Conservation (phyloP, 1,139 yeast species). For the Candida sp. region DNA sequence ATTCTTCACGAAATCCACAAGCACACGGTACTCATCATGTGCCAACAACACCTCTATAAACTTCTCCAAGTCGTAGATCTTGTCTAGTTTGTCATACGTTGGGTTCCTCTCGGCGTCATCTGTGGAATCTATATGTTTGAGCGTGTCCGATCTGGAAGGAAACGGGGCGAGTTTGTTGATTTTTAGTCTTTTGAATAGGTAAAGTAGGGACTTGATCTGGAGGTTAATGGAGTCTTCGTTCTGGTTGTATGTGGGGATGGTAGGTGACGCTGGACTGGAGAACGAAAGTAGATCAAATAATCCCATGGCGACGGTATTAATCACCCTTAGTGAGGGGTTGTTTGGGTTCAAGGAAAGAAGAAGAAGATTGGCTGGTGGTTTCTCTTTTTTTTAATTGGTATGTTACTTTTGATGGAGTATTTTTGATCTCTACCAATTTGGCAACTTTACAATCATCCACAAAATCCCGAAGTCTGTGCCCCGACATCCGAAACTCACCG, state of each 20-base stretch:
- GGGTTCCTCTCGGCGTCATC: conserved; percentile 2
- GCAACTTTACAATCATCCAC: not conserved
- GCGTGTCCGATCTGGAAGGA: conserved; percentile 22
- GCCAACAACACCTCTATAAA: conserved; percentile 43
- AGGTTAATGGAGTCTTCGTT: conserved; percentile 59
- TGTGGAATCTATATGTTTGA: conserved; percentile 19
- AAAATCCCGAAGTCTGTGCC: no score
- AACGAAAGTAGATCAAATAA: conserved; percentile 7
- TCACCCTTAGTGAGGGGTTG: not conserved
- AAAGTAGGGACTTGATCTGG: conserved; percentile 59
- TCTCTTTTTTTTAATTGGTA: not conserved
- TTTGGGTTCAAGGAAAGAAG: no score
- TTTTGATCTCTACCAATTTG: conserved; percentile 1
- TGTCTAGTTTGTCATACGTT: conserved; percentile 45
- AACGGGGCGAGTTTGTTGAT: conserved; percentile 50
- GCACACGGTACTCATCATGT: conserved; percentile 61
- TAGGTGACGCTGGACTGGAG: not conserved
- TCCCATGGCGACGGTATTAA: conserved; percentile 2
- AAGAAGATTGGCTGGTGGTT: not conserved
- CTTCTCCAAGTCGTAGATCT: conserved; percentile 49
- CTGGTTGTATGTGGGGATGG: conserved; percentile 12
- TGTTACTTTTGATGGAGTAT: not conserved
- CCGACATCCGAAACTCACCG: no score
- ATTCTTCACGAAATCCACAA: conserved; percentile 68
- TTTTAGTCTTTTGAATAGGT: conserved; percentile 57